Percentiles rank a stretch among this genome's conserved stretches.
phyloP scores from a whole-genome alignment of 331 rosid species.

The Acacia pycnantha region DNA sequence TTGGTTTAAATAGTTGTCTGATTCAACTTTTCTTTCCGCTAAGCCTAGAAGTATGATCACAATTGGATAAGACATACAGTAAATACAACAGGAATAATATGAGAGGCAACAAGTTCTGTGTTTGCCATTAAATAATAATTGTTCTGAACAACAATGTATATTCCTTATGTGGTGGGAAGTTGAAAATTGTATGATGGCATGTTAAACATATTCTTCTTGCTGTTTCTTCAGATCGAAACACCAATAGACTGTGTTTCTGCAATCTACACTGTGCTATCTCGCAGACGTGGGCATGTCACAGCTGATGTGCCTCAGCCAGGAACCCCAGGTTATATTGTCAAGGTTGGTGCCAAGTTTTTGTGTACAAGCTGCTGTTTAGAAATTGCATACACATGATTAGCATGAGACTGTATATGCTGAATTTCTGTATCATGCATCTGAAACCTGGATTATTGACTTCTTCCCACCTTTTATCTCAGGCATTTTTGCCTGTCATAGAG shows the following conservation, averaged over 20 bases:
- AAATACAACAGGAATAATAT: not conserved
- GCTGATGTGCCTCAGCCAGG: conserved; percentile 99
- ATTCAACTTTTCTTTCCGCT: not conserved
- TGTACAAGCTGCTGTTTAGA: not conserved
- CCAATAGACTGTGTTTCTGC: conserved; percentile 98
- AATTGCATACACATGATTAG: not conserved
- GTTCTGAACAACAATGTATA: not conserved
- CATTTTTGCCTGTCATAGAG: conserved; percentile 92
- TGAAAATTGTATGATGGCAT: conserved; percentile 28
- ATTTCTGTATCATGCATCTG: not conserved
- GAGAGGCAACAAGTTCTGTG: not conserved
- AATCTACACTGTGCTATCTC: conserved; percentile 88
- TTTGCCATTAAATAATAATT: not conserved
- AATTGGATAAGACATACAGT: not conserved
- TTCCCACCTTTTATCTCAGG: conserved; percentile 47
- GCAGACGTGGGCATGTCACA: conserved; percentile 98
- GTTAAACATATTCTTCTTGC: conserved; percentile 23
- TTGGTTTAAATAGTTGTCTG: not conserved
- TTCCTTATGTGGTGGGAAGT: not conserved
- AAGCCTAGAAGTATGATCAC: not conserved
- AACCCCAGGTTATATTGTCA: conserved; percentile 88
- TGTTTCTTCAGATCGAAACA: conserved; percentile 83
- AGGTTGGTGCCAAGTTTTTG: conserved; percentile 52
- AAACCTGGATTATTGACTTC: conserved; percentile 21
- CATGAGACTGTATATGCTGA: not conserved